Conservation (phyloP, 2,329 filamentous ascomycete genomes). For the Colletotrichum sublineola region DNA sequence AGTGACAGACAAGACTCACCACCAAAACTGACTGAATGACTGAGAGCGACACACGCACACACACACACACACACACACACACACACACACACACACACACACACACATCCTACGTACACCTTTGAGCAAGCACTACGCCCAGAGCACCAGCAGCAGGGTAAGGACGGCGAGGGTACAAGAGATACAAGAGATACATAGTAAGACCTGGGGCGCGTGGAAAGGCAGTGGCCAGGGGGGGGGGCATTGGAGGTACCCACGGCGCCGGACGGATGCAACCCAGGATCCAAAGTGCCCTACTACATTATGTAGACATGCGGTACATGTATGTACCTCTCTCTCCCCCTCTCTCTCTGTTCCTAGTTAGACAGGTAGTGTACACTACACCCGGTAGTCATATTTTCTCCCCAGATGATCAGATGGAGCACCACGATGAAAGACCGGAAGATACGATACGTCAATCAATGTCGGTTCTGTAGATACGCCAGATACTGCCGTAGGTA, state of each 20-base stretch:
- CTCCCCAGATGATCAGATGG: constrained; percentile 1
- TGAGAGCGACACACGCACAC: constrained; percentile 20
- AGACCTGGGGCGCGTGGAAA: constrained; percentile 30
- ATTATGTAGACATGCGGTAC: not conserved
- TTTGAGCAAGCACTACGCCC: constrained; percentile 13
- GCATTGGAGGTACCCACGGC: constrained; percentile 31
- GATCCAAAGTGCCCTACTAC: constrained; percentile 13
- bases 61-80: no score
- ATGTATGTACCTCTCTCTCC: constrained; percentile 7
- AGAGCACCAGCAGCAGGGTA: constrained; percentile 1
- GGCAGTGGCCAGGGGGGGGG: constrained; percentile 26
- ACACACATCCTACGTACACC: constrained; percentile 12
- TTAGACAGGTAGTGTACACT: not conserved
- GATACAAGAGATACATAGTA: constrained; percentile 34
- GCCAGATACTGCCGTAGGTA: constrained; percentile 10
- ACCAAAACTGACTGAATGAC: constrained; percentile 17
- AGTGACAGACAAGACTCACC: constrained; percentile 29
- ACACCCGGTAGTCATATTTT: constrained; percentile 1
- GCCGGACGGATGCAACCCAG: constrained; percentile 40
- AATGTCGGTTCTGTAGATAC: not conserved
- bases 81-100: constrained; percentile 9
- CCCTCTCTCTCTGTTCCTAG: constrained; percentile 8
- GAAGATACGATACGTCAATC: constrained; percentile 17
- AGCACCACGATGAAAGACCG: not conserved
- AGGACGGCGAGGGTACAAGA: not conserved